Base-by-base conservation (phyloP, 441 rosid genomes). In the Bruguiera hainesii region DNA sequence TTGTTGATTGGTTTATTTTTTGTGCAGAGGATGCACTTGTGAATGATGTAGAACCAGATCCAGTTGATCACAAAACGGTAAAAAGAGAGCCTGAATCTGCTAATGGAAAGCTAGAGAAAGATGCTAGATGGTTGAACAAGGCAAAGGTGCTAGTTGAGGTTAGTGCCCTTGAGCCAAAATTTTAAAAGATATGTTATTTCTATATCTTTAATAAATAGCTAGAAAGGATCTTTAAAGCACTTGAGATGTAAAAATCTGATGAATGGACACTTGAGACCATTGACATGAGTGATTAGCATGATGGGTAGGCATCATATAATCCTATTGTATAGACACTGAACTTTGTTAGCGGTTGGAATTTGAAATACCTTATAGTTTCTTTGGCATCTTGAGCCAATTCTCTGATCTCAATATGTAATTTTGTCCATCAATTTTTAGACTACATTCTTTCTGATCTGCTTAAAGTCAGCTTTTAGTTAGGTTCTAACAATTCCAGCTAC, bases 111-210 rank as follows among this genome's bases (percentile, higher is more conserved):
- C 64, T 56, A 48, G 88, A 72, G 68, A 83, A 78, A 61, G 82
- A 73, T 37, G 29, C 63, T 57, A 76, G 67, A 72, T 85, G 82
- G 74, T 42, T 67, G 4, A 89, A 85, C 80, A 87, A 79, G 78
- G 75, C 86, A 37, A 84, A 79, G 71, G 88, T 89, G 33, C 68
- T 80, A 57, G 87, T 87, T 35, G 96, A 87, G 89, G 90, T 89
- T 73, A 79, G 85, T 50, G 51, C 60, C 57, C 13, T 59, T 59
- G 9, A 33, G 35, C 9, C 1, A 9, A 48, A 6, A 42, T 30
- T 20, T 29, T 26, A 35, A 26, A 29, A 50, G 37, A 64, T n/a
- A 25, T 29, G 48, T 56, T 50, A 49, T 13, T 51, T 37, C 3
- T 57, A 33, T 31, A 64, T 19, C n/a, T n/a, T 26, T 53, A 26